phyloP scores from a whole-genome alignment of 1,284 basidiomycete genomes.

The Cryptococcus sp. region DNA sequence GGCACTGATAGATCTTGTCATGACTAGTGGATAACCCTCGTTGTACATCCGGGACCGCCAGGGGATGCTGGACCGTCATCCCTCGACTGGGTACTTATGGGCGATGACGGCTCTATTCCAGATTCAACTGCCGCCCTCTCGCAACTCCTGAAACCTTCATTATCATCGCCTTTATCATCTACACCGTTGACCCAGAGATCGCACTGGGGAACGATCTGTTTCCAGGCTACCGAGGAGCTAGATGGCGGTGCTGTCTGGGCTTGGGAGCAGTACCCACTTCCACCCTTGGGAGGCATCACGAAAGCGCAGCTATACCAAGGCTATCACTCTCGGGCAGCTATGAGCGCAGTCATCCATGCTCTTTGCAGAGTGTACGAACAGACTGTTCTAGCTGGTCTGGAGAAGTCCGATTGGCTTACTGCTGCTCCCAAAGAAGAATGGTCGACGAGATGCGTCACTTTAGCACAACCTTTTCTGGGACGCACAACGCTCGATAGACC shows the following conservation, averaged over 20 bases:
- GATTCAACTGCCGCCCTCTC: slow-evolving; percentile 44
- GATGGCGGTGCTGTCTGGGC: slow-evolving; percentile 57
- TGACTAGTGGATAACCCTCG: slow-evolving; percentile 53
- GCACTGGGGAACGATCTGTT: slow-evolving; percentile 55
- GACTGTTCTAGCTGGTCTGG: slow-evolving; percentile 10
- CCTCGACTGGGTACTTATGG: slow-evolving; percentile 56
- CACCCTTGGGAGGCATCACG: slow-evolving; percentile 40
- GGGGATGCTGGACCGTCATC: slow-evolving; percentile 57
- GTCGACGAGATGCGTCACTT: slow-evolving; percentile 39
- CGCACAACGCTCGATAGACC: slow-evolving; percentile 51
- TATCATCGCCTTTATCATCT: slow-evolving; percentile 19
- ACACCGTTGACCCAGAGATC: slow-evolving; percentile 33
- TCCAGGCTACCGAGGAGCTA: slow-evolving; percentile 55
- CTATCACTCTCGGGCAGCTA: slow-evolving; percentile 50
- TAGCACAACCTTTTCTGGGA: slow-evolving; percentile 47
- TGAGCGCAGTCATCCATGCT: slow-evolving; percentile 49
- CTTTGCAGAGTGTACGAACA: slow-evolving; percentile 44
- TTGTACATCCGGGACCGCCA: slow-evolving; percentile 57
- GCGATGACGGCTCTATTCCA: slow-evolving; percentile 50
- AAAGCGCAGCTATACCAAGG: slow-evolving; percentile 56
- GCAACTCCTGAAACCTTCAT: slow-evolving; percentile 21
- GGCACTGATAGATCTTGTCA: not conserved
- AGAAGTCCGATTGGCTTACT: slow-evolving; percentile 12
- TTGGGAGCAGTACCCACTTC: slow-evolving; percentile 55
- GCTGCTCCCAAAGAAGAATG: slow-evolving; percentile 22